Conservation (phyloP, 2,329 filamentous ascomycete species). For the Xylaria sp. region DNA sequence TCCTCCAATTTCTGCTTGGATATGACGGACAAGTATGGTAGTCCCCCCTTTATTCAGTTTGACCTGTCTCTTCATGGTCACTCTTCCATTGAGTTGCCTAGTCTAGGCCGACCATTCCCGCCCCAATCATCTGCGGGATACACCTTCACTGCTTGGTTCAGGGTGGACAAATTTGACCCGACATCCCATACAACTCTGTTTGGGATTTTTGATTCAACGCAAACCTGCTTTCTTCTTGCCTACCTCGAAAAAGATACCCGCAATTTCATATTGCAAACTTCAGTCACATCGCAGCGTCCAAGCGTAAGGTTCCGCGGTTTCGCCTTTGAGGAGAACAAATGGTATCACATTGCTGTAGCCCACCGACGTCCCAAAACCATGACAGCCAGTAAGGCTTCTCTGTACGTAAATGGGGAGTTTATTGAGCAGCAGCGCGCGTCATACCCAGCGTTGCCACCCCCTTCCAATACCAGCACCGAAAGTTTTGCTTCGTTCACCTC, state of each 20-base stretch:
- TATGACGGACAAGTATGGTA: constrained; percentile 74
- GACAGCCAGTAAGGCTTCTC: constrained; percentile 77
- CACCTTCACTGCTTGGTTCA: constrained; percentile 87
- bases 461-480: constrained; percentile 66
- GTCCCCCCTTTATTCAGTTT: constrained; percentile 89
- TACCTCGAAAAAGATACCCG: constrained; percentile 93
- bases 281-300: constrained; percentile 81
- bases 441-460: constrained; percentile 79
- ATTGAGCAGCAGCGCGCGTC: constrained; percentile 88
- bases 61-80: constrained; percentile 88
- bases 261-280: constrained; percentile 96
- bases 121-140: constrained; percentile 82
- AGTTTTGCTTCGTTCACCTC: constrained; percentile 74
- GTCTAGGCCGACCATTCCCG: constrained; percentile 84
- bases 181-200: constrained; percentile 92
- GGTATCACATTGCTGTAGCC: constrained; percentile 93
- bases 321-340: constrained; percentile 74
- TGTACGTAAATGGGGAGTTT: constrained; percentile 94
- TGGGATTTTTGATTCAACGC: constrained; percentile 88
- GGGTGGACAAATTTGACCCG: constrained; percentile 84
- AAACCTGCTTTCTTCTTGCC: constrained; percentile 91
- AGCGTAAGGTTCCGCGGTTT: constrained; percentile 92
- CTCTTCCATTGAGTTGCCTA: constrained; percentile 87
- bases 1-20: constrained; percentile 74
- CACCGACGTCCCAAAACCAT: constrained; percentile 80